Evolutionary conservation across 2,329 filamentous ascomycete species (phyloP), one percentile per base, ranked within the genome.

Genomic region (Alternaria dauci): DNA sequence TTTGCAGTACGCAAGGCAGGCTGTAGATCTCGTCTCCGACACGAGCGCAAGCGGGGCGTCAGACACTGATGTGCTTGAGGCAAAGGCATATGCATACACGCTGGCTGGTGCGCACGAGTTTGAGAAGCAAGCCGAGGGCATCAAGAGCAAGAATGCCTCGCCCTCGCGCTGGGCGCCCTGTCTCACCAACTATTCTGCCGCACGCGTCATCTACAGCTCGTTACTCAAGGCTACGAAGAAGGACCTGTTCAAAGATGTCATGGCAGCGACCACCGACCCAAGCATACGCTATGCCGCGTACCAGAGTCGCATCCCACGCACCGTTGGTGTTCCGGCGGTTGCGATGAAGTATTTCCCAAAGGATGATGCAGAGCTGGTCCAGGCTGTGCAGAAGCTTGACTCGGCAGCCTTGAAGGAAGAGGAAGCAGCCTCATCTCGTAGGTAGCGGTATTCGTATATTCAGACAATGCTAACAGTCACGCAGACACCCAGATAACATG

Each of bases 201-300:
- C 93, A 20, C 87, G 92, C 62, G 85, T 97, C 58, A 90, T 97
- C 70, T 99, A 98, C 81, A 89, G 86, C 61, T 89, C 91, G 0
- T 83, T 99, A 43, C 84, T 89, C 18, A 84, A 85, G 28, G 83
- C 86, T 63, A 87, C 81, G 63, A 90, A 88, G 75, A 89, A 88
- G 62, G 94, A 97, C 59, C 83, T 91, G 36, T 95, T 92, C 83
- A 93, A 91, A 75, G 94, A 98, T 62, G 85, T 97, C 25, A 82
- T 99, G 58, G 88, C 90, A 48, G 89, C 91, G 71, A 96, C 91
- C 5, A 89, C 97, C 63, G 95, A 99, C 76, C 94, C 94, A 2
- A 96, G 93, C 63, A 92, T 99, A 71, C 90, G 94, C 65, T 98
- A 96, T 78, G 94, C 94, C 36, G 93, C 95, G 18, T 98, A 98